Base-by-base conservation (phyloP, 129 eudicot species). In the Saussurea involucrata region DNA sequence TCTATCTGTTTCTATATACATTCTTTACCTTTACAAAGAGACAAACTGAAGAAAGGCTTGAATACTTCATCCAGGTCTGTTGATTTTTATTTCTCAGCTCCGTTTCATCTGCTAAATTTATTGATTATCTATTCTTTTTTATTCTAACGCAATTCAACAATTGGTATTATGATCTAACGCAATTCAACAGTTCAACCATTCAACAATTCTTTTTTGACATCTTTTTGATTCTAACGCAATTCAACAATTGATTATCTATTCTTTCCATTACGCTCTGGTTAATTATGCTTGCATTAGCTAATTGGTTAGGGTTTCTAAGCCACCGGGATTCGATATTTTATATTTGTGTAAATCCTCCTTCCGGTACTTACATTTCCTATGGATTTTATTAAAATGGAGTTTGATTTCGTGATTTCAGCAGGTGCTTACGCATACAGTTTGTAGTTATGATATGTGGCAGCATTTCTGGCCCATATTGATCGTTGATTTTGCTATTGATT, bases 381-480 rank as follows among this genome's bases (percentile, higher is more conserved):
- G 31, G 6, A 29, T 44, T 21, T 33, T 37, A 32, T 33, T 11
- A 25, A n/a, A 61, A 21, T 0, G 37, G 40, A 77, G 5, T 33
- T 36, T 78, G 27, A 69, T 3, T 53, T 67, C 53, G 58, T 77
- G 28, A 53, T 46, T 76, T 31, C 58, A 76, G 20, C 69, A 68
- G 42, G 63, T 28, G 63, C 44, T 69, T 42, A 27, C 61, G 21
- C 13, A 2, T 78, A 34, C 76, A 37, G 63, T 25, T 37, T 69
- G n/a, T 37, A 60, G 74, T 69, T 76, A 68, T 67, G 69, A 55
- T 68, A 46, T 8, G 27, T 11, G 49, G 72, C 27, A 34, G 27
- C 72, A 34, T 68, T 77, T 77, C 75, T 55, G 55, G 76, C 27
- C 31, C 15, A 60, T 9, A 61, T 76, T 66, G 63, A 60, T 27